phyloP scores from a whole-genome alignment of 495 filamentous ascomycete genomes.

The Penicillium malachiteum region DNA sequence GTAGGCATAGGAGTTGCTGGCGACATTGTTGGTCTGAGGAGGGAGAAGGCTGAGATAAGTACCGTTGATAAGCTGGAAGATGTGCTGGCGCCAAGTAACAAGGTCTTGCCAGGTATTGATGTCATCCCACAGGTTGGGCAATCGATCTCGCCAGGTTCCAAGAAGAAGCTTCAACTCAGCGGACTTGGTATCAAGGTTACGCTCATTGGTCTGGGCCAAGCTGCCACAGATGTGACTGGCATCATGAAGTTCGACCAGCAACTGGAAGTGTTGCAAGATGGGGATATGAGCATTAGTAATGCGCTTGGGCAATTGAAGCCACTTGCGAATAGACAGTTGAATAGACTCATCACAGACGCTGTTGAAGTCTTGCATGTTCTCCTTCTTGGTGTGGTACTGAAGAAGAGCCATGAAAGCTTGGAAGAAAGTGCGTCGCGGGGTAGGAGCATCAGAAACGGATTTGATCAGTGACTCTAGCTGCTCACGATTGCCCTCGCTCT shows the following conservation, averaged over 20 bases:
- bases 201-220: slow-evolving; percentile 74
- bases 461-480: slow-evolving; percentile 88
- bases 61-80: slow-evolving; percentile 94
- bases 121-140: slow-evolving; percentile 98
- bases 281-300: slow-evolving; percentile 97
- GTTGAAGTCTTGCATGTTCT: slow-evolving; percentile 76
- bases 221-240: slow-evolving; percentile 93
- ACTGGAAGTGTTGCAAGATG: slow-evolving; percentile 94
- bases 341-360: slow-evolving; percentile 93
- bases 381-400: slow-evolving; percentile 86
- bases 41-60: slow-evolving; percentile 88
- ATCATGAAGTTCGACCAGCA: slow-evolving; percentile 97
- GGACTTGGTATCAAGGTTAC: slow-evolving; percentile 89
- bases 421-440: slow-evolving; percentile 90
- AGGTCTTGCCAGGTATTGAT: slow-evolving; percentile 99
- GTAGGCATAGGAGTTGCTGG: slow-evolving; percentile 89
- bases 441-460: slow-evolving; percentile 94
- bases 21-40: slow-evolving; percentile 71
- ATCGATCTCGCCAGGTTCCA: slow-evolving; percentile 89
- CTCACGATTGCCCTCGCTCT: slow-evolving; percentile 77
- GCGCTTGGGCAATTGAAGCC: slow-evolving; percentile 90
- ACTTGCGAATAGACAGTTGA: slow-evolving; percentile 93
- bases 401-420: slow-evolving; percentile 95
- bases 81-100: slow-evolving; percentile 98
- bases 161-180: slow-evolving; percentile 93